Conservation (phyloP, 176 grass and related monocot genomes). For the Secale cereale region DNA sequence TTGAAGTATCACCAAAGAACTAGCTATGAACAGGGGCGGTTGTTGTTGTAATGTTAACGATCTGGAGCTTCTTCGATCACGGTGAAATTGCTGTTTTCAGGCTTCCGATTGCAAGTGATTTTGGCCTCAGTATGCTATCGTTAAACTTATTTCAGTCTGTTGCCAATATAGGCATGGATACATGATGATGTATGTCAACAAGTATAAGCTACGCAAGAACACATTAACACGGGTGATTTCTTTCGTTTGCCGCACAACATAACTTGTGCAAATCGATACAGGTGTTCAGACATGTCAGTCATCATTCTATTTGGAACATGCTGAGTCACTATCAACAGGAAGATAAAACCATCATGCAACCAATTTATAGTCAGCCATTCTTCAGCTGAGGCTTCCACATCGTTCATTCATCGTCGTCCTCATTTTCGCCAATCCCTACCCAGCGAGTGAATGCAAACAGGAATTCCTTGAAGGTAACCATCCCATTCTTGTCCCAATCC, state of each 20-base stretch:
- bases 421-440: constrained; percentile 83
- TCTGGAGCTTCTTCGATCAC: neutral
- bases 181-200: neutral
- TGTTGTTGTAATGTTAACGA: neutral
- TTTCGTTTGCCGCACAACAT: neutral
- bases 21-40: too few species aligned
- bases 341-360: constrained; percentile 15
- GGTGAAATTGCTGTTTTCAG: neutral
- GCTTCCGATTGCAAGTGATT: neutral
- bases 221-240: neutral
- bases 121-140: neutral
- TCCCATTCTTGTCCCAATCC: constrained; percentile 99
- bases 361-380: constrained; percentile 18
- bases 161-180: neutral
- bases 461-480: constrained; percentile 90
- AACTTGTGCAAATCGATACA: neutral
- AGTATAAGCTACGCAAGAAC: neutral
- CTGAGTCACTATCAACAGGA: constrained; percentile 14
- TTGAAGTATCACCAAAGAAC: too few species aligned
- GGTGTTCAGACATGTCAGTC: neutral
- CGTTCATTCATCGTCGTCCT: constrained; percentile 45
- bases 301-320: neutral
- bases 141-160: neutral
- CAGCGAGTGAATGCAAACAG: constrained; percentile 94
- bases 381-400: neutral